These are phyloP conservation scores for Pisolithus microcarpus DNA, from an alignment of 768 basidiomycete species.

Conservation along the genomic window DNA sequence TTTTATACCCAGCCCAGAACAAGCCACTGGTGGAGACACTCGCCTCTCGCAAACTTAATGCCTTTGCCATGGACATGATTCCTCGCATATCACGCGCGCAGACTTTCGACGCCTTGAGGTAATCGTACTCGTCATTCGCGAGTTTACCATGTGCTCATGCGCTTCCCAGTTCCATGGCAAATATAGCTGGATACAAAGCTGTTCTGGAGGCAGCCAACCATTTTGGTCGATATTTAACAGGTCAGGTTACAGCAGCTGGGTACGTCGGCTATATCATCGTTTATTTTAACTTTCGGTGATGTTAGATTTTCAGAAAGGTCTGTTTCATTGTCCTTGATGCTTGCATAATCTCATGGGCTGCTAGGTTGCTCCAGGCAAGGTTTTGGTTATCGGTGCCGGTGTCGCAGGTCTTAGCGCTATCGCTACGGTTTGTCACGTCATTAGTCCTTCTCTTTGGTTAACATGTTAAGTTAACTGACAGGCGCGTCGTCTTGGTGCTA, in stretches of 20 bases:
- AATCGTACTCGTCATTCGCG: slow-evolving; percentile 6
- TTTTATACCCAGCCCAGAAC: slow-evolving; percentile 81
- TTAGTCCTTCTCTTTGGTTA: not conserved
- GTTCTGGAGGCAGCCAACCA: slow-evolving; percentile 86
- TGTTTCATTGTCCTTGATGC: not conserved
- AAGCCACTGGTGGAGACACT: slow-evolving; percentile 64
- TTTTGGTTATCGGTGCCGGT: slow-evolving; percentile 82
- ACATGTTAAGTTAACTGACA: slow-evolving; percentile 18
- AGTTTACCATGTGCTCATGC: slow-evolving; percentile 1
- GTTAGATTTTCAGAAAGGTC: slow-evolving; percentile 35
- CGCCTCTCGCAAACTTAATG: slow-evolving; percentile 57
- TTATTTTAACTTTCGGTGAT: not conserved
- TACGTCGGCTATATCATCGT: slow-evolving; percentile 31
- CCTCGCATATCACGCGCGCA: slow-evolving; percentile 88
- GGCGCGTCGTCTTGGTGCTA: slow-evolving; percentile 80
- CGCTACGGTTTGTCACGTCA: slow-evolving; percentile 47
- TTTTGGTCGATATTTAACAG: slow-evolving; percentile 84
- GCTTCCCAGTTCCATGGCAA: slow-evolving; percentile 74
- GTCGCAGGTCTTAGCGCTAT: slow-evolving; percentile 88
- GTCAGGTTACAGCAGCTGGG: slow-evolving; percentile 89
- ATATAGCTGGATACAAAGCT: slow-evolving; percentile 90
- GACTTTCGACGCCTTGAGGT: slow-evolving; percentile 86
- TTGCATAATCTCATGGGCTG: slow-evolving; percentile 13
- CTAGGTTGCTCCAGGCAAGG: slow-evolving; percentile 81
- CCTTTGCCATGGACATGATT: slow-evolving; percentile 89